Evolutionary conservation across 169 alveolate species (phyloP).

Genomic region (Eimeria sp.): DNA sequence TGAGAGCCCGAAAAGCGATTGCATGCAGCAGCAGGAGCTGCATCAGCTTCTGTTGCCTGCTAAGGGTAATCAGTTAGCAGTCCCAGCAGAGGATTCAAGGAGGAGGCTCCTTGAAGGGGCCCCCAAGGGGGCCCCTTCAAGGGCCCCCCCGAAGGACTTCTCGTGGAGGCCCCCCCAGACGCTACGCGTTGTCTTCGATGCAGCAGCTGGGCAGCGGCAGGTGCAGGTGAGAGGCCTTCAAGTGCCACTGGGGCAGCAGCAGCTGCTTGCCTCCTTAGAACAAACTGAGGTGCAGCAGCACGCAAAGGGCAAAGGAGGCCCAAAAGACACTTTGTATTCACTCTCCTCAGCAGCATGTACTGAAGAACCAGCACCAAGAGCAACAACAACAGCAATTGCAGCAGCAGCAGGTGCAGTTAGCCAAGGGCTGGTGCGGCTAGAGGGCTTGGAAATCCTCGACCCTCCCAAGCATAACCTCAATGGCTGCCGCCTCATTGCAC

Average conservation of each 20-base stretch:
- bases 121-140: neutral
- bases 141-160: neutral
- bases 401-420: slow-evolving; percentile 11
- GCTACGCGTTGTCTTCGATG: neutral
- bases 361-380: neutral
- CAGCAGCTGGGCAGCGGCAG: slow-evolving; percentile 32
- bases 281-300: slow-evolving; percentile 11
- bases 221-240: neutral
- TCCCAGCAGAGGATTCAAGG: neutral
- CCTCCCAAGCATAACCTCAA: neutral
- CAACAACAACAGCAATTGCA: neutral
- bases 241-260: neutral
- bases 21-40: slow-evolving; percentile 34
- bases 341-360: neutral
- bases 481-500: neutral
- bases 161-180: neutral
- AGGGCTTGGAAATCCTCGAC: neutral
- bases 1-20: neutral
- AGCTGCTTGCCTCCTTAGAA: neutral
- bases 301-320: neutral
- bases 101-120: neutral
- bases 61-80: neutral
- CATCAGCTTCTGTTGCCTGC: neutral
- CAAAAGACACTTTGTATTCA: neutral
- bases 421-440: neutral